These are phyloP conservation scores for Raffaelea albimanens DNA, from an alignment of 2,329 filamentous ascomycete genomes.

Conservation along the genomic window DNA sequence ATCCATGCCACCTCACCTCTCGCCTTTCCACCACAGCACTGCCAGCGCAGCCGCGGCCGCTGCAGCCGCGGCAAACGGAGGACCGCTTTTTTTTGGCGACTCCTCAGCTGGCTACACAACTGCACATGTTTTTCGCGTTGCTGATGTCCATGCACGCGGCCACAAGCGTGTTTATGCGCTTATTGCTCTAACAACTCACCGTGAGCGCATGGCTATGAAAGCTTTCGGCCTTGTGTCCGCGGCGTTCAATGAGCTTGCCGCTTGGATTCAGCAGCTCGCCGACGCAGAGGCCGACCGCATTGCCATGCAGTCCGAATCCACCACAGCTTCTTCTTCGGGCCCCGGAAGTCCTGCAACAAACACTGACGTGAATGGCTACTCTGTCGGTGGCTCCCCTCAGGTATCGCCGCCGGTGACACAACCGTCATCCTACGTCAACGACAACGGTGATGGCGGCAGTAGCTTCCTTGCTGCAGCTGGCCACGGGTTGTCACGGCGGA, in stretches of 20 bases:
- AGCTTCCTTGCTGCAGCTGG: slow-evolving; percentile 47
- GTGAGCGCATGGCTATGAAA: slow-evolving; percentile 56
- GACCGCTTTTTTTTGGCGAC: slow-evolving; percentile 61
- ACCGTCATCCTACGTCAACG: slow-evolving; percentile 18
- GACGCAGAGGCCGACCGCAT: slow-evolving; percentile 50
- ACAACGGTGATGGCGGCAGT: slow-evolving; percentile 30
- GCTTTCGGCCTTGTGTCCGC: slow-evolving; percentile 52
- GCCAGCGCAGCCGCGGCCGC: slow-evolving; percentile 42
- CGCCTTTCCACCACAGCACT: slow-evolving; percentile 30
- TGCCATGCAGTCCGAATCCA: slow-evolving; percentile 28
- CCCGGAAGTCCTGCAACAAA: slow-evolving; percentile 16
- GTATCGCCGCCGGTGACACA: slow-evolving; percentile 12
- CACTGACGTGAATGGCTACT: slow-evolving; percentile 21
- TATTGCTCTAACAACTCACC: slow-evolving; percentile 55
- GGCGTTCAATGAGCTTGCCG: slow-evolving; percentile 54
- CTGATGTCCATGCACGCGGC: slow-evolving; percentile 57
- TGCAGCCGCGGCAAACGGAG: slow-evolving; percentile 37
- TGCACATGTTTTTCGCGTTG: slow-evolving; percentile 61
- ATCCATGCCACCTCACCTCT: slow-evolving; percentile 23
- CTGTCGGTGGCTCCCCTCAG: slow-evolving; percentile 17
- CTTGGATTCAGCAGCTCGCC: slow-evolving; percentile 56
- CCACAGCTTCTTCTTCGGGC: slow-evolving; percentile 25
- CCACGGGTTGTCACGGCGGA: slow-evolving; percentile 46
- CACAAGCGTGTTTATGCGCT: slow-evolving; percentile 63
- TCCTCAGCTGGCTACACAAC: slow-evolving; percentile 57